phyloP scores from a whole-genome alignment of 495 filamentous ascomycete species.

The Letharia columbiana region DNA sequence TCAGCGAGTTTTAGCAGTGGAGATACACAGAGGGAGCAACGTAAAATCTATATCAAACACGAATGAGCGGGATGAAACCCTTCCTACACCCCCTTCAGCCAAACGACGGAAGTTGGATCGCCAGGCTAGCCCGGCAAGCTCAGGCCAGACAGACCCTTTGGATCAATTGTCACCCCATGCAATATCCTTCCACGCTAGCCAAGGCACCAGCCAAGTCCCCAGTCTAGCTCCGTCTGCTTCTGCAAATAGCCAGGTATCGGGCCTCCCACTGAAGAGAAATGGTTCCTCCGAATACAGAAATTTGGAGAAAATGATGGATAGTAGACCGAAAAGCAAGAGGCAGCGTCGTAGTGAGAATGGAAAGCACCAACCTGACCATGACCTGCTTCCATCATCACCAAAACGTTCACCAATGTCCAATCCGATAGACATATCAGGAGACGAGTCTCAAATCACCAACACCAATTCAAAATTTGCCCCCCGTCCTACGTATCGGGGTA shows the following conservation, averaged over 20 bases:
- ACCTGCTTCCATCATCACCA: constrained; percentile 3
- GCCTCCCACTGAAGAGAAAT: constrained; percentile 7
- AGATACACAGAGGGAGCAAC: constrained; percentile 16
- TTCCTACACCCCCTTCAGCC: constrained; percentile 4
- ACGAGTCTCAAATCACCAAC: constrained; percentile 5
- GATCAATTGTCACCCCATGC: constrained; percentile 6
- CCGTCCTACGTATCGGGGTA: not conserved
- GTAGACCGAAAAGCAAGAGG: constrained; percentile 11
- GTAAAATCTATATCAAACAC: constrained; percentile 5
- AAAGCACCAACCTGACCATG: not conserved
- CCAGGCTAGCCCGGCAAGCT: constrained; percentile 7
- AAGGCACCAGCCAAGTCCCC: not conserved
- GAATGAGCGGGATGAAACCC: not conserved
- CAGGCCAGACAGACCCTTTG: constrained; percentile 11
- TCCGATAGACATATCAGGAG: constrained; percentile 15
- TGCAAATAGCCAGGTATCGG: constrained; percentile 6
- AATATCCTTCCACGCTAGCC: constrained; percentile 8
- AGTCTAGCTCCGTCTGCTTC: constrained; percentile 4
- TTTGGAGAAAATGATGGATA: constrained; percentile 21
- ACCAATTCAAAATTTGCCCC: not conserved
- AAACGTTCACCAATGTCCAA: not conserved
- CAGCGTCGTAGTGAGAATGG: constrained; percentile 6
- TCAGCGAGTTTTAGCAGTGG: constrained; percentile 6
- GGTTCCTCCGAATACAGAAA: constrained; percentile 11
- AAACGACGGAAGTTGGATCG: constrained; percentile 19